These are phyloP conservation scores for Rhodosporidiobolus sp. DNA, from an alignment of 768 basidiomycete genomes.

Conservation along the genomic window DNA sequence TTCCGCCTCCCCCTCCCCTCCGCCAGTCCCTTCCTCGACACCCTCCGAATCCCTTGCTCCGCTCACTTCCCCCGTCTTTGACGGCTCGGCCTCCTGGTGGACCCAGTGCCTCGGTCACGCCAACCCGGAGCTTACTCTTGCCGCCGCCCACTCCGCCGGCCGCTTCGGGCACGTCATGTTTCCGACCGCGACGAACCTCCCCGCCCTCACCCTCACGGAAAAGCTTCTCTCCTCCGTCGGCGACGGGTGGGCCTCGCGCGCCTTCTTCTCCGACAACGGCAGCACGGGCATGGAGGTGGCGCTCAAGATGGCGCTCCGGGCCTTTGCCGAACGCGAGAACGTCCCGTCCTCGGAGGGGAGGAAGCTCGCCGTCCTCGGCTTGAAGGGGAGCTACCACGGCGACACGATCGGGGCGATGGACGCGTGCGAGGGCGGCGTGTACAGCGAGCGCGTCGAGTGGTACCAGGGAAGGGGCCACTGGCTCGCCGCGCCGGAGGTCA, in stretches of 20 bases:
- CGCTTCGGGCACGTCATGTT: slow-evolving; percentile 97
- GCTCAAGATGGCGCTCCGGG: slow-evolving; percentile 87
- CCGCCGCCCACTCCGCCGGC: slow-evolving; percentile 84
- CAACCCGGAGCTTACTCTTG: slow-evolving; percentile 69
- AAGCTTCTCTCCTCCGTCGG: slow-evolving; percentile 70
- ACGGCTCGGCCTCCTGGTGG: slow-evolving; percentile 98
- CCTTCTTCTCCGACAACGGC: slow-evolving; percentile 91
- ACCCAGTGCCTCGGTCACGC: slow-evolving; percentile 88
- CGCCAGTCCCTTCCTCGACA: background rate
- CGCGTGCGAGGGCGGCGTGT: slow-evolving; percentile 79
- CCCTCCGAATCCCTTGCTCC: slow-evolving; percentile 44
- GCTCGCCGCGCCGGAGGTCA: slow-evolving; percentile 83
- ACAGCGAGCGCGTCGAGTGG: slow-evolving; percentile 81
- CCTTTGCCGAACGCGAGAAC: slow-evolving; percentile 46
- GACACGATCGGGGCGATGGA: slow-evolving; percentile 98
- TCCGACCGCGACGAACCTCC: slow-evolving; percentile 78
- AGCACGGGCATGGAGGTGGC: slow-evolving; percentile 97
- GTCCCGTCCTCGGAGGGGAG: slow-evolving; percentile 35
- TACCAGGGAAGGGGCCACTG: slow-evolving; percentile 86
- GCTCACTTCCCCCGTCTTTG: slow-evolving; percentile 64
- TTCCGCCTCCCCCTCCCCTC: background rate
- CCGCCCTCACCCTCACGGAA: slow-evolving; percentile 80
- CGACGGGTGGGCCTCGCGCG: slow-evolving; percentile 82
- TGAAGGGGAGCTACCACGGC: slow-evolving; percentile 93
- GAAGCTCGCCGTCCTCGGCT: slow-evolving; percentile 65